phyloP scores from a whole-genome alignment of 345 rosid species.

The Linum lewisii region DNA sequence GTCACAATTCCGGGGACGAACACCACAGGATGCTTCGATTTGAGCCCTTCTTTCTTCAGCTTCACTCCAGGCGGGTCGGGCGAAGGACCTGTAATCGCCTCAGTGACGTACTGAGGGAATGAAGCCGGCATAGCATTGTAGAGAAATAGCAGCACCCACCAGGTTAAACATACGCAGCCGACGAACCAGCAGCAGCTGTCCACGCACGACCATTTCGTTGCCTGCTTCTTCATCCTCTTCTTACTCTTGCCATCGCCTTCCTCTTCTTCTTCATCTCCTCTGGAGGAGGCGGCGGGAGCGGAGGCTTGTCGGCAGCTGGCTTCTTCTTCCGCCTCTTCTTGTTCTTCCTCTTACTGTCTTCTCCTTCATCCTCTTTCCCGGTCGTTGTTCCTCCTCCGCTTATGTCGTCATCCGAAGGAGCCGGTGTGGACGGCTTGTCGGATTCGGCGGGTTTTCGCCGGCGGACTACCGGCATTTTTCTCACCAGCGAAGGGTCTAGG shows the following conservation, averaged over 20 bases:
- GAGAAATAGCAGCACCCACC: constrained; percentile 55
- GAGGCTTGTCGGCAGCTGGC: constrained; percentile 6
- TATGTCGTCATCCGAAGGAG: not conserved
- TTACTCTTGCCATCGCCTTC: constrained; percentile 6
- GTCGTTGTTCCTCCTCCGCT: constrained; percentile 3
- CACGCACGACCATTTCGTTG: constrained; percentile 35
- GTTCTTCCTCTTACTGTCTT: not conserved
- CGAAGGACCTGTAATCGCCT: constrained; percentile 51
- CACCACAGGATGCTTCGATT: constrained; percentile 52
- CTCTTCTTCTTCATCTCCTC: constrained; percentile 3
- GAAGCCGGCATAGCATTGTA: constrained; percentile 61
- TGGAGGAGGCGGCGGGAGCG: constrained; percentile 5
- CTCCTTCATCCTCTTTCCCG: not conserved
- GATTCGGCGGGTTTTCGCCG: not conserved
- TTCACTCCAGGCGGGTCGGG: constrained; percentile 66
- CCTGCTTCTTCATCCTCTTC: constrained; percentile 5
- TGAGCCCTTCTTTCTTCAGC: constrained; percentile 47
- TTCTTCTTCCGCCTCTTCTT: constrained; percentile 29
- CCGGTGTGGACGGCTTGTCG: not conserved
- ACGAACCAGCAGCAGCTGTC: constrained; percentile 62
- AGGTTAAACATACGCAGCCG: constrained; percentile 42
- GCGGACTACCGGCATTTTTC: not conserved
- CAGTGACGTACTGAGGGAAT: constrained; percentile 59
- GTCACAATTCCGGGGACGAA: constrained; percentile 72
- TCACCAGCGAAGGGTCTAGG: too few relatives aligned